Percentiles rank a stretch among this genome's conserved stretches.
phyloP scores from a whole-genome alignment of 345 rosid genomes.

The Crucihimalaya himalaica region DNA sequence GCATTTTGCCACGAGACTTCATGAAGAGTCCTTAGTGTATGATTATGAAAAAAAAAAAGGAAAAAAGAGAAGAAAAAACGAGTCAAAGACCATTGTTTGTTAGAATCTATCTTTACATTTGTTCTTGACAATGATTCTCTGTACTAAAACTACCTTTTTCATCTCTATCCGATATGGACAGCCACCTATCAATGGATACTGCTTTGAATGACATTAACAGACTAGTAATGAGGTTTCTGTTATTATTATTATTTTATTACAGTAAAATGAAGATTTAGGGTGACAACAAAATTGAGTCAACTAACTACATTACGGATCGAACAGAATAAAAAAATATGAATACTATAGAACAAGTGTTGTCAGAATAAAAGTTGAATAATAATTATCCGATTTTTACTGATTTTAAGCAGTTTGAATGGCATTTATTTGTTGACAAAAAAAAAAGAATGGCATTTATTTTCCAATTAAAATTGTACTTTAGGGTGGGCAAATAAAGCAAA shows the following conservation, averaged over 20 bases:
- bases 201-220: neutral
- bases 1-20: slow-evolving; percentile 30
- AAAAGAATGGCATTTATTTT: too few relatives aligned
- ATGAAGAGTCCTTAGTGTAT: slow-evolving; percentile 26
- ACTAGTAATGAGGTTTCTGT: too few relatives aligned
- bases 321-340: too few relatives aligned
- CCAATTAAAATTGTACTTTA: too few relatives aligned
- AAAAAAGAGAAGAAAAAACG: neutral
- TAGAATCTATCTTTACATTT: slow-evolving; percentile 25
- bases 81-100: slow-evolving; percentile 1
- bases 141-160: neutral
- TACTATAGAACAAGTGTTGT: too few relatives aligned
- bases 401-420: too few relatives aligned
- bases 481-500: too few relatives aligned
- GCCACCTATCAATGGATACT: neutral
- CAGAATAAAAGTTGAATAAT: too few relatives aligned
- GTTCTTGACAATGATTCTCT: neutral
- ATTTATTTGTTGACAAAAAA: too few relatives aligned
- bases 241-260: neutral
- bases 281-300: too few relatives aligned
- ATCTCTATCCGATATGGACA: neutral
- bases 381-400: too few relatives aligned
- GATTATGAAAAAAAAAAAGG: neutral
- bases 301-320: too few relatives aligned
- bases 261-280: neutral